A percentile compares a stretch with the other conserved stretches of the same genome.
Conservation (phyloP, 345 rosid species). For the Eucalyptus viminalis region DNA sequence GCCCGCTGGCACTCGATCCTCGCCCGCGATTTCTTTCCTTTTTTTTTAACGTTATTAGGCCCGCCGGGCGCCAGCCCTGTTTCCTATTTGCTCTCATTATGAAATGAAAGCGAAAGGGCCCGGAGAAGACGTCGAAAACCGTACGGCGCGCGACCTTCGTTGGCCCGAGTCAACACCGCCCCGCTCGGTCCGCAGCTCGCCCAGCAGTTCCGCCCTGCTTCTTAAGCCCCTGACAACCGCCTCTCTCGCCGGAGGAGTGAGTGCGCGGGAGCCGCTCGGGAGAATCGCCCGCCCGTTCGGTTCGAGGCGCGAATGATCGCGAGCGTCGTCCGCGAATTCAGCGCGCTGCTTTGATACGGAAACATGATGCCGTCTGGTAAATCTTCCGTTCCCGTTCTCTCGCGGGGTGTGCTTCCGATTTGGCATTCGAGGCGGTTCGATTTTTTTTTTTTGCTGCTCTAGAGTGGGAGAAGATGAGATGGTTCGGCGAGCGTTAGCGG, state of each 20-base stretch:
- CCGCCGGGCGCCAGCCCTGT: background rate
- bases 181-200: background rate
- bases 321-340: background rate
- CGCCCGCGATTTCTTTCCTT: background rate
- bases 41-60: rapidly evolving
- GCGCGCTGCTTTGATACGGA: background rate
- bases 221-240: background rate
- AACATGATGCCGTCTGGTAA: background rate
- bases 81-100: background rate
- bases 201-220: background rate
- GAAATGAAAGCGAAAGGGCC: background rate
- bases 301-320: background rate
- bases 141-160: background rate
- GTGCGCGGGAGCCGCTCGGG: background rate
- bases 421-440: background rate
- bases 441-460: background rate
- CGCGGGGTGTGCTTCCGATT: background rate
- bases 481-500: background rate
- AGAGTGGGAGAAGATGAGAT: background rate
- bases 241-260: background rate
- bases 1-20: background rate
- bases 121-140: background rate
- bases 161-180: background rate
- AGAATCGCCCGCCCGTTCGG: background rate
- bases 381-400: background rate